Conservation (phyloP, 306 rosid genomes). For the Vigna nakashimae region DNA sequence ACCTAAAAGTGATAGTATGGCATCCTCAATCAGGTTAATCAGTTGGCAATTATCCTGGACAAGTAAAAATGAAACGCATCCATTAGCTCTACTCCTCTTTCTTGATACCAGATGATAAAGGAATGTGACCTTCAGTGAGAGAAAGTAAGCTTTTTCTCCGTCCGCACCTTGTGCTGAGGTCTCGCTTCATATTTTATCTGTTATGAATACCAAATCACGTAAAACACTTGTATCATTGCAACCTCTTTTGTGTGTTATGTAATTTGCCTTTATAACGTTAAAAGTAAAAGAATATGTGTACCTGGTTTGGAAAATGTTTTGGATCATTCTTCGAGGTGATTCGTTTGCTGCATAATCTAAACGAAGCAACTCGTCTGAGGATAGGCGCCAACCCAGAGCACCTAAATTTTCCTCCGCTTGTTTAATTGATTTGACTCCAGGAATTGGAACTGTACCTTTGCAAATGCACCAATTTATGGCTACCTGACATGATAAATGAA, state of each 20-base stretch:
- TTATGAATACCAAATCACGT: constrained; percentile 18
- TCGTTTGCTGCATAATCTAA: constrained; percentile 72
- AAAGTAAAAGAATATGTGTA: constrained; percentile 19
- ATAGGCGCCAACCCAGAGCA: constrained; percentile 86
- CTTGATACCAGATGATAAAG: not conserved
- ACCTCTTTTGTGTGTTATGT: not conserved
- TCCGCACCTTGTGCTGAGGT: not conserved
- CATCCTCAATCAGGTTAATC: not conserved
- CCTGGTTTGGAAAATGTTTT: constrained; percentile 90
- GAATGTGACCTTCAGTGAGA: no score
- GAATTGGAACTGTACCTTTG: constrained; percentile 86
- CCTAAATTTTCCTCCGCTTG: constrained; percentile 90
- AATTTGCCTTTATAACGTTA: not conserved
- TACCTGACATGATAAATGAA: constrained; percentile 58
- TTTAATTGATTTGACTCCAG: constrained; percentile 85
- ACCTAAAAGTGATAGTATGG: not conserved
- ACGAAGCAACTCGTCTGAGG: constrained; percentile 65
- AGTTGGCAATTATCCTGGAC: not conserved
- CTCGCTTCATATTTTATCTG: constrained; percentile 34
- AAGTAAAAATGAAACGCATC: not conserved
- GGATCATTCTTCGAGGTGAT: constrained; percentile 84
- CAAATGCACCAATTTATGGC: constrained; percentile 96
- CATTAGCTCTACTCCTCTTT: not conserved
- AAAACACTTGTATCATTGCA: not conserved
- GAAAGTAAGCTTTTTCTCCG: not conserved